phyloP scores from a whole-genome alignment of 2,329 filamentous ascomycete species.

The Botryotinia globosa region DNA sequence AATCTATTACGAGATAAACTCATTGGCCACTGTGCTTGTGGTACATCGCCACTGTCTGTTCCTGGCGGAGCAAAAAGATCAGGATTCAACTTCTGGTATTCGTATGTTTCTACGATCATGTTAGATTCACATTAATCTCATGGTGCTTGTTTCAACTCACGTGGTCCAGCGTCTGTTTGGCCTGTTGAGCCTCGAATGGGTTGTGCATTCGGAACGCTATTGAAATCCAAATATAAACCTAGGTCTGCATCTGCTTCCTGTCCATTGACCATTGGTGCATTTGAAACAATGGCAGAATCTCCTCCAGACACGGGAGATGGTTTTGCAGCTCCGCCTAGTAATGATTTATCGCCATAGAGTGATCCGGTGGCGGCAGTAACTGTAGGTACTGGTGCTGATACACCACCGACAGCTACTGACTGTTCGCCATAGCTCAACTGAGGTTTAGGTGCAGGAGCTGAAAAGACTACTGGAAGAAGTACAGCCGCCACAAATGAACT shows the following conservation, averaged over 20 bases:
- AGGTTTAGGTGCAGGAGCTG: conserved; percentile 23
- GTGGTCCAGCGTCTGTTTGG: conserved; percentile 50
- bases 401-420: conserved; percentile 43
- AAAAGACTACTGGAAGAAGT: conserved; percentile 22
- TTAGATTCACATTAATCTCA: background rate
- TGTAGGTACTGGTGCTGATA: conserved; percentile 42
- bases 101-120: conserved; percentile 40
- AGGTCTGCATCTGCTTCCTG: conserved; percentile 51
- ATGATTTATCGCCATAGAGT: conserved; percentile 42
- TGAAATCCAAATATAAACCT: conserved; percentile 54
- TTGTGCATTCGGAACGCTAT: conserved; percentile 50
- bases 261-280: conserved; percentile 47
- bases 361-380: conserved; percentile 42
- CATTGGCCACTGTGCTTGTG: conserved; percentile 53
- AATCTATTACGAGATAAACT: conserved; percentile 49
- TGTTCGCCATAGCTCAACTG: conserved; percentile 46
- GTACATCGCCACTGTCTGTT: conserved; percentile 49
- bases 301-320: conserved; percentile 41
- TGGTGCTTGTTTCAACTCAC: conserved; percentile 20
- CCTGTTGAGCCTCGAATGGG: conserved; percentile 52
- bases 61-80: conserved; percentile 53
- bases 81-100: conserved; percentile 53
- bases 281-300: conserved; percentile 42
- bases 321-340: conserved; percentile 44
- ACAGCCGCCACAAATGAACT: conserved; percentile 19